Base-by-base conservation (phyloP, 108 stramenopile species). In the Nitzschia sp. region DNA sequence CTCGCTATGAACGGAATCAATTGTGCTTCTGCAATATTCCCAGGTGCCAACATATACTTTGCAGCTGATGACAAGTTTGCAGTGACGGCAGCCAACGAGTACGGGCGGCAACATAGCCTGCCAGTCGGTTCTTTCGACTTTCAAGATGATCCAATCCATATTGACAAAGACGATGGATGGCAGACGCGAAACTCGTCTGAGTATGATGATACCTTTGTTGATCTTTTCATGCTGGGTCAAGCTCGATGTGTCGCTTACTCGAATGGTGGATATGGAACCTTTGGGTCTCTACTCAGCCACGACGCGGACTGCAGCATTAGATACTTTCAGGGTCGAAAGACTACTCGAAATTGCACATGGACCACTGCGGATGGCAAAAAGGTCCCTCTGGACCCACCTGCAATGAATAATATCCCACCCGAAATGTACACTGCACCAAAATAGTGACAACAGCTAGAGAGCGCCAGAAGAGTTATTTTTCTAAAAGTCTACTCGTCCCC, bases 201-300 rank as follows among this genome's bases (percentile, higher is more conserved):
- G 1, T 79, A 69, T 54, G 73, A 79, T 59, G 45, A 60, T 0
- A 79, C 72, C 28, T 79, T 79, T 45, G 23, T 79, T 26, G 78
- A 79, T 55, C 30, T 79, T 35, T 79, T 72, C 62, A 36, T 79
- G 48, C 32, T 79, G 31, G 78, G 58, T 22, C 38, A 68, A 45
- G 53, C 66, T 30, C 52, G 62, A 6, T 79, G 78, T 62, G 67
- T 79, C 0, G 57, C 78, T 8, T 73, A 41, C 28, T 59, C 50
- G 48, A 69, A 69, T 33, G 78, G 78, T 23, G 78, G 78, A 5
- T 79, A 73, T 68, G 78, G 72, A 28, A 16, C 35, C 15, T 79
- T 67, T 46, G 78, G 72, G 4, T 47, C 50, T 2, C 23, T 72
- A 62, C 19, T 79, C 34, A 68, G 67, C 34, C 63, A 64, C 62